Base-by-base conservation (phyloP, 805 yeast species). In the Wickerhamomyces silvicola region DNA sequence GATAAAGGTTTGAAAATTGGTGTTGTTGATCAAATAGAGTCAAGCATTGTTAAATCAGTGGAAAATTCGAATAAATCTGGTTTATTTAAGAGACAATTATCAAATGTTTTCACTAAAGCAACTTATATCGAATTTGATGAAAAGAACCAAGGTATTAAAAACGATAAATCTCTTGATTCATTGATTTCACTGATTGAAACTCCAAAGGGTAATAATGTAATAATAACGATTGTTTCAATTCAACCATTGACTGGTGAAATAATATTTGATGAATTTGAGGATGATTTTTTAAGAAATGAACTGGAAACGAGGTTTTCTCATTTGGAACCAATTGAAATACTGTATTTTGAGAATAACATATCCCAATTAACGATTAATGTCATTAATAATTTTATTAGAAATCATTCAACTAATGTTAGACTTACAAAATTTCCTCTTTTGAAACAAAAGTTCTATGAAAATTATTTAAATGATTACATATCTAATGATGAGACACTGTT, bases 1-100 rank as follows among this genome's bases (percentile, higher is more conserved):
- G 72, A 70, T 24, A 64, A 64, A 33, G 95, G 96, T 0, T 60
- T 74, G 37, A 88, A 82, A 51, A 85, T 92, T 4, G 97, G 94
- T 0, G 75, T 92, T 2, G 92, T 88, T 0, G 80, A 81, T 48
- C 97, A 92, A 50, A 61, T 73, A 5, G 97, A 90, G 50, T 75
- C 90, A 0, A 79, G 86, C 2, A 85, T 86, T 0, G 64, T 84
- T 10, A 84, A 84, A 47, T 66, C 71, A 6, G 60, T 58, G 11
- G 56, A 55, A 19, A 57, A 72, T 3, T 55, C 71, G 5, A 78
- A 70, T 38, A 72, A 71, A 33, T 59, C 68, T 19, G 64, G 67
- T 17, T 68, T 87, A 2, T 84, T 90, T 56, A 71, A 70, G 31
- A 62, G 97, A 28, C 60, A 73, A 39, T 57, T 92, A 6, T 71